Percentiles rank a stretch among this genome's conserved stretches.
Evolutionary conservation across 179 eudicot genomes (phyloP).

Genomic region (Beta macrorhiza): DNA sequence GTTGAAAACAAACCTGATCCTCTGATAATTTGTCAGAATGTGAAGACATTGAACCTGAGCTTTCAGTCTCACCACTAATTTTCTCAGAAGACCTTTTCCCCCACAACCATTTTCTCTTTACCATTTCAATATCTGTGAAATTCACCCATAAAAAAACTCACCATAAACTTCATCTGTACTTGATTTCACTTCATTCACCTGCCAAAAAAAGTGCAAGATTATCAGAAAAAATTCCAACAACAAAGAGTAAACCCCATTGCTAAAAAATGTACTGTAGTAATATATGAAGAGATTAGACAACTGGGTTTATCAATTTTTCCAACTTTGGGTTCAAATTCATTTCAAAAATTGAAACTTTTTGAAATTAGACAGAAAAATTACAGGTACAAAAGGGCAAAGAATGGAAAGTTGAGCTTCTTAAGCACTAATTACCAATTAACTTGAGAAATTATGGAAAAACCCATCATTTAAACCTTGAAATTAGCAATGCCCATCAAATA

Average conservation of each 20-base stretch:
- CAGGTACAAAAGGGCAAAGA: neutral
- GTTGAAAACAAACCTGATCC: conserved; percentile 48
- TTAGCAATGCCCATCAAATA: conserved; percentile 18
- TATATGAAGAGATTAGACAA: neutral
- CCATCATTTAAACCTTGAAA: conserved; percentile 2
- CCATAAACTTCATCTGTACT: conserved; percentile 16
- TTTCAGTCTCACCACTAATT: conserved; percentile 57
- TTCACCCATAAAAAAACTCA: neutral
- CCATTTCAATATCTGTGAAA: conserved; percentile 37
- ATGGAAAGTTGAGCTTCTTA: neutral
- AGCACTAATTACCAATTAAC: neutral
- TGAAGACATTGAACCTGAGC: conserved; percentile 55
- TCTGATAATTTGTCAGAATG: conserved; percentile 57
- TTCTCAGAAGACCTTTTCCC: conserved; percentile 56
- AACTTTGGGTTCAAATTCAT: neutral
- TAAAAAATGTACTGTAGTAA: neutral
- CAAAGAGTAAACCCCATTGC: neutral
- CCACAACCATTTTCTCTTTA: conserved; percentile 70
- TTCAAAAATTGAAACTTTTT: neutral
- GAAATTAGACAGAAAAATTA: neutral
- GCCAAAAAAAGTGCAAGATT: neutral
- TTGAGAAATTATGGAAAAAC: conserved; percentile 5
- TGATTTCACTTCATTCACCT: conserved; percentile 1
- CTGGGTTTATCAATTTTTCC: neutral
- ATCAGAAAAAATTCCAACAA: neutral